phyloP scores from a whole-genome alignment of 352 stramenopile species.

The Globisporangium barbulae region DNA sequence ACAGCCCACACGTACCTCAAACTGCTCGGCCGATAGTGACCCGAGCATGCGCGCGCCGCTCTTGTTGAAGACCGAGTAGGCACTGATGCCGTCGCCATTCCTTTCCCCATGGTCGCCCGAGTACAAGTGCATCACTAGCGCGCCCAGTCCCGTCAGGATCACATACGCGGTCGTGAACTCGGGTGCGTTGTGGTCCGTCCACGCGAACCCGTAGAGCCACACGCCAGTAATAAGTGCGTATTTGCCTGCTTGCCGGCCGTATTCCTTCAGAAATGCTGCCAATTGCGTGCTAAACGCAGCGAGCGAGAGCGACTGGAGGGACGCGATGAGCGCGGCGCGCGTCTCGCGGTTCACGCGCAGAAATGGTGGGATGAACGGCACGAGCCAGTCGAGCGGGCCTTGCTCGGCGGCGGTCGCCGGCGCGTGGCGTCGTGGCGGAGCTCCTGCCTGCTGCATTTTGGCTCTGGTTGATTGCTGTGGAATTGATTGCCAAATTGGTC shows the following conservation, averaged over 20 bases:
- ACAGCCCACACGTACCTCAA: constrained; percentile 44
- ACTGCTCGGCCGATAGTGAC: constrained; percentile 78
- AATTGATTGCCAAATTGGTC: not conserved
- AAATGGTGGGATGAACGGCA: constrained; percentile 81
- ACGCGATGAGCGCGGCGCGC: constrained; percentile 38
- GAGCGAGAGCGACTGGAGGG: constrained; percentile 27
- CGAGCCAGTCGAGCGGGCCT: constrained; percentile 61
- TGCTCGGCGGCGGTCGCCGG: constrained; percentile 17
- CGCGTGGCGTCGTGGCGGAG: not conserved
- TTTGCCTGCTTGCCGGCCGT: constrained; percentile 24
- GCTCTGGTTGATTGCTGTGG: not conserved
- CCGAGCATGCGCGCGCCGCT: constrained; percentile 66
- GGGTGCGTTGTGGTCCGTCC: constrained; percentile 37
- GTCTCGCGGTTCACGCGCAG: constrained; percentile 79
- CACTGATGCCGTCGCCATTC: constrained; percentile 40
- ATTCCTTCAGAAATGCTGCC: constrained; percentile 15
- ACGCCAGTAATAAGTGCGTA: constrained; percentile 19
- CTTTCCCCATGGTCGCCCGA: constrained; percentile 11
- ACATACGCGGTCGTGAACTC: constrained; percentile 68
- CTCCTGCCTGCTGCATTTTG: constrained; percentile 8
- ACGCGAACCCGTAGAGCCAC: constrained; percentile 48
- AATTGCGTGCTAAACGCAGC: constrained; percentile 16
- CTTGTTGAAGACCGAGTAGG: constrained; percentile 84
- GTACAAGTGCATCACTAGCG: constrained; percentile 38
- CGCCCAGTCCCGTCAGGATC: constrained; percentile 49